A percentile compares a stretch with the other conserved stretches of the same genome.
phyloP scores from a whole-genome alignment of 352 stramenopile species.

The Phytophthora fragariaefolia region DNA sequence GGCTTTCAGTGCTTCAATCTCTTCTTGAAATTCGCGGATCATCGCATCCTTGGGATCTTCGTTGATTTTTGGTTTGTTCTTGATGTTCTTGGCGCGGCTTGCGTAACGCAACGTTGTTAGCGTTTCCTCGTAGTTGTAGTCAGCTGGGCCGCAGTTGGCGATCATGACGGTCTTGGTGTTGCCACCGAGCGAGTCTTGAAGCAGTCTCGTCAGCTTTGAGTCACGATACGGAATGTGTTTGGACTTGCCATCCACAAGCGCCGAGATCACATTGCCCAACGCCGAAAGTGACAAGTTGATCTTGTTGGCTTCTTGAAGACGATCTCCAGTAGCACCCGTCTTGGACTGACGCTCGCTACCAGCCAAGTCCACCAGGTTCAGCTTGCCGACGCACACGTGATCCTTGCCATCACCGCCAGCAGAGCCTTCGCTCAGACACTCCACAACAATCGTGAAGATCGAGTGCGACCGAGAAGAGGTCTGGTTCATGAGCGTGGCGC shows the following conservation, averaged over 20 bases:
- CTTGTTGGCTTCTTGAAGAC: slow-evolving; percentile 83
- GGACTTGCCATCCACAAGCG: slow-evolving; percentile 85
- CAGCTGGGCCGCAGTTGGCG: slow-evolving; percentile 96
- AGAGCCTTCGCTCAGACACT: slow-evolving; percentile 82
- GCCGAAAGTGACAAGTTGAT: slow-evolving; percentile 84
- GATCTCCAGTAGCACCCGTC: slow-evolving; percentile 73
- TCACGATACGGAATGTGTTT: slow-evolving; percentile 91
- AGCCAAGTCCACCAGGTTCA: slow-evolving; percentile 93
- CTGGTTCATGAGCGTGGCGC: slow-evolving; percentile 98
- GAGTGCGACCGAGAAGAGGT: slow-evolving; percentile 97
- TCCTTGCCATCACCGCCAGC: slow-evolving; percentile 76
- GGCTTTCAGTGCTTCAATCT: slow-evolving; percentile 95
- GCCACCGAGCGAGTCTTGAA: slow-evolving; percentile 97
- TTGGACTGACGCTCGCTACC: slow-evolving; percentile 80
- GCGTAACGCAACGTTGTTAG: slow-evolving; percentile 96
- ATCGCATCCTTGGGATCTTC: slow-evolving; percentile 99
- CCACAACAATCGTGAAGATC: slow-evolving; percentile 97
- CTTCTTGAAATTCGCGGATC: slow-evolving; percentile 96
- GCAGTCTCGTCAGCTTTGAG: slow-evolving; percentile 97
- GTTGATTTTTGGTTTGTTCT: slow-evolving; percentile 99
- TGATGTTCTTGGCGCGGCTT: slow-evolving; percentile 99
- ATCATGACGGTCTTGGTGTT: slow-evolving; percentile 99
- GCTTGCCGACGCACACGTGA: slow-evolving; percentile 96
- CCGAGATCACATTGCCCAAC: slow-evolving; percentile 89
- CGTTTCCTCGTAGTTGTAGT: slow-evolving; percentile 98